These are phyloP conservation scores for Cymodocea nodosa DNA, from an alignment of 116 monocot species.

Conservation along the genomic window DNA sequence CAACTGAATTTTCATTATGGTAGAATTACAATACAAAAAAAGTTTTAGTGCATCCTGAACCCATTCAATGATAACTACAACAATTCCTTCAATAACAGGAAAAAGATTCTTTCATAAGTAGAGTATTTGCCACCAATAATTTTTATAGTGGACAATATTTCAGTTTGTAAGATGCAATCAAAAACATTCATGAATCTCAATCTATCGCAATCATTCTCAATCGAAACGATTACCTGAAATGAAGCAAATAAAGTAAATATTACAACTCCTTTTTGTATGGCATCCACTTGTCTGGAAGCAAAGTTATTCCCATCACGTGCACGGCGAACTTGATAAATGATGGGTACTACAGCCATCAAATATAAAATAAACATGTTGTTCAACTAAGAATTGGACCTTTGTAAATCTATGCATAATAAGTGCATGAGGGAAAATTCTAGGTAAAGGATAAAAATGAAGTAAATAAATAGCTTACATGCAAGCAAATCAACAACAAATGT, in stretches of 20 bases:
- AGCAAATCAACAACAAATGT: neutral
- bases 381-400: neutral
- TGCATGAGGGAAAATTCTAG: neutral
- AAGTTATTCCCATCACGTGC: constrained; percentile 85
- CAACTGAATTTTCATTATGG: too few species aligned
- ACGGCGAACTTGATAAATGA: constrained; percentile 87
- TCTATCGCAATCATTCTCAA: too few species aligned
- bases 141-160: too few species aligned
- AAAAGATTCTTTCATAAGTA: too few species aligned
- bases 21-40: too few species aligned
- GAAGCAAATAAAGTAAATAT: constrained; percentile 78
- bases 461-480: neutral
- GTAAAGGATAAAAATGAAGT: neutral
- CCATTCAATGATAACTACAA: too few species aligned
- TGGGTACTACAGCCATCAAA: constrained; percentile 44
- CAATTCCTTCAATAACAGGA: too few species aligned
- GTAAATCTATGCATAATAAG: neutral
- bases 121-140: too few species aligned
- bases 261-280: constrained; percentile 74
- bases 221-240: constrained; percentile 3
- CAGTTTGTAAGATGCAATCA: neutral
- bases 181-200: neutral
- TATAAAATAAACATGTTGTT: neutral
- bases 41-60: too few species aligned
- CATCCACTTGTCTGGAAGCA: constrained; percentile 85